Evolutionary conservation across 192 early-diverging fungal genomes (phyloP).

Genomic region (Backusella mclennaniae): DNA sequence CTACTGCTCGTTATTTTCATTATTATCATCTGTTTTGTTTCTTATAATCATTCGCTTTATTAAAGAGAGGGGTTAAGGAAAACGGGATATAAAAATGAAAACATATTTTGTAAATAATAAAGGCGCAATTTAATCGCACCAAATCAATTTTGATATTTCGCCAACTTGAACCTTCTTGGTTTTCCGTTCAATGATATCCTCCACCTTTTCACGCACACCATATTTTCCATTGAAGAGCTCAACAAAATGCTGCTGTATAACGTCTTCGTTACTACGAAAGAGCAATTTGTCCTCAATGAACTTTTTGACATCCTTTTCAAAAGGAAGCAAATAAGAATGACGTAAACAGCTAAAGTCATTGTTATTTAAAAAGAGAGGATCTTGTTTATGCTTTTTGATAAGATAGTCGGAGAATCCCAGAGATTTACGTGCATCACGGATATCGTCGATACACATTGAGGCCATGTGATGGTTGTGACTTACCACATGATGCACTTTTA

Average conservation of each 20-base stretch:
- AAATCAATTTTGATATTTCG: neutral
- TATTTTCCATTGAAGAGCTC: constrained; percentile 49
- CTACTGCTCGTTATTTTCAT: neutral
- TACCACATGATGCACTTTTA: constrained; percentile 52
- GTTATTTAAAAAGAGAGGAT: neutral
- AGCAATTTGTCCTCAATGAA: neutral
- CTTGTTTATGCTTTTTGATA: neutral
- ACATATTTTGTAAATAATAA: neutral
- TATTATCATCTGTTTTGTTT: neutral
- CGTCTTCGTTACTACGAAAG: neutral
- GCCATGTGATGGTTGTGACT: constrained; percentile 22
- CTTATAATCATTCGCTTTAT: too few species aligned
- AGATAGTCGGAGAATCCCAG: neutral
- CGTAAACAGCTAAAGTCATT: neutral
- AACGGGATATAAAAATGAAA: neutral
- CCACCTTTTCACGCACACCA: constrained; percentile 62
- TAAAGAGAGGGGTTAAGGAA: neutral
- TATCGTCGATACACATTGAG: neutral
- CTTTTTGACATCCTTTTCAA: neutral
- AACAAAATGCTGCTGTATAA: neutral
- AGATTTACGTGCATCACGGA: neutral
- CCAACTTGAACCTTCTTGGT: constrained; percentile 9
- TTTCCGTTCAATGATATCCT: constrained; percentile 55
- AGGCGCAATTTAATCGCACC: neutral
- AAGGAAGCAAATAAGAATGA: neutral